Percentiles rank a stretch among this genome's conserved stretches.
These are phyloP conservation scores for Allodekkera sacchari DNA, from an alignment of 805 yeast genomes.

Conservation along the genomic window DNA sequence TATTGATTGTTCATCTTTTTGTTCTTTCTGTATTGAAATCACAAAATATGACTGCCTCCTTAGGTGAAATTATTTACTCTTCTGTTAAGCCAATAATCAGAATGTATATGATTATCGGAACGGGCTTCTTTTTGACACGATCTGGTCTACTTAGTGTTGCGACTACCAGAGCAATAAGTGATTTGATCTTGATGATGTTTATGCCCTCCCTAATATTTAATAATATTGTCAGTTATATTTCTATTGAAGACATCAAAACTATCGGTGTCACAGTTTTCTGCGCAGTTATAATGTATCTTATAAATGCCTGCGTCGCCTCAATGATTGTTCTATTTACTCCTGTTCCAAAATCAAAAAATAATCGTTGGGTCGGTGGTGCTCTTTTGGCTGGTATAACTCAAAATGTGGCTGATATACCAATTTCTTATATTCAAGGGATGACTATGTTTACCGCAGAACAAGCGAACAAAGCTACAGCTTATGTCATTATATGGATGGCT, in stretches of 20 bases:
- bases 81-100: constrained; percentile 71
- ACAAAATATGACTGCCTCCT: too few species aligned
- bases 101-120: constrained; percentile 58
- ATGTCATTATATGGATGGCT: constrained; percentile 48
- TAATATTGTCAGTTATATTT: constrained; percentile 52
- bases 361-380: constrained; percentile 61
- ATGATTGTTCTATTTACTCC: constrained; percentile 26
- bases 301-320: constrained; percentile 42
- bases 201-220: constrained; percentile 62
- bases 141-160: constrained; percentile 52
- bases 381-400: constrained; percentile 64
- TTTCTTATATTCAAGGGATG: constrained; percentile 65
- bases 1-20: too few species aligned
- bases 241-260: constrained; percentile 56
- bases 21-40: too few species aligned
- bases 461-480: constrained; percentile 38
- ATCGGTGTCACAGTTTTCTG: constrained; percentile 55
- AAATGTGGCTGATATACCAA: constrained; percentile 69
- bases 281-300: constrained; percentile 39
- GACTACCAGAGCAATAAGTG: constrained; percentile 55
- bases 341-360: constrained; percentile 36
- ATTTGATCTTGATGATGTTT: constrained; percentile 49
- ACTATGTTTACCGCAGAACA: constrained; percentile 28
- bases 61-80: constrained; percentile 26
- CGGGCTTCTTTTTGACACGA: constrained; percentile 57